phyloP scores from a whole-genome alignment of 768 basidiomycete genomes.

The Auriscalpium microsporum region DNA sequence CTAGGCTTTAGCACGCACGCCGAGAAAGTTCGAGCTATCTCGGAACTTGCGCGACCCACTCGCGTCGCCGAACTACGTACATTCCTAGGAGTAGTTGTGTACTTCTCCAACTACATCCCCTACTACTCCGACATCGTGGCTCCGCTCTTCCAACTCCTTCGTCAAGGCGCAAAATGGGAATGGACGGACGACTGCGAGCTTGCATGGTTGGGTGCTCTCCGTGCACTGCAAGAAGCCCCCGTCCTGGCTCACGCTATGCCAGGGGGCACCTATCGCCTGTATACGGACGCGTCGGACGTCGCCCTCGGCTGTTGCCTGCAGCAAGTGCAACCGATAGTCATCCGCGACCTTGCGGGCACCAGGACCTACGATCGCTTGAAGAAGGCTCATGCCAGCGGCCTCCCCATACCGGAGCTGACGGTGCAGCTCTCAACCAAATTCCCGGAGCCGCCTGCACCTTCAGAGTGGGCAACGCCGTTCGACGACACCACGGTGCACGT shows the following conservation, averaged over 20 bases:
- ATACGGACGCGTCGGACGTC: slow-evolving; percentile 25
- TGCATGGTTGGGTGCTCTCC: slow-evolving; percentile 23
- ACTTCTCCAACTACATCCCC: slow-evolving; percentile 28
- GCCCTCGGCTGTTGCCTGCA: slow-evolving; percentile 17
- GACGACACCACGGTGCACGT: slow-evolving; percentile 17
- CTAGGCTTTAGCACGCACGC: slow-evolving; percentile 4
- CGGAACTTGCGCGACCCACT: too few species aligned
- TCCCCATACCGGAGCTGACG: slow-evolving; percentile 11
- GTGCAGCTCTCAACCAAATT: slow-evolving; percentile 1
- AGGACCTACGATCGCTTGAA: slow-evolving; percentile 13
- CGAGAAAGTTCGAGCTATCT: slow-evolving; percentile 18
- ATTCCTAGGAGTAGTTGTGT: too few species aligned
- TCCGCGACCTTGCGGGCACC: slow-evolving; percentile 19
- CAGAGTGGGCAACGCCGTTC: slow-evolving; percentile 14
- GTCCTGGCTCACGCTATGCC: slow-evolving; percentile 24
- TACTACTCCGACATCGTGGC: slow-evolving; percentile 26
- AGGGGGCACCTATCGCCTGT: slow-evolving; percentile 26
- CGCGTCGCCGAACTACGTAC: too few species aligned
- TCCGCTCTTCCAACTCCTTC: slow-evolving; percentile 27
- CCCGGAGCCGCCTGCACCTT: too few species aligned
- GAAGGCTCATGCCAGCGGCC: slow-evolving; percentile 6
- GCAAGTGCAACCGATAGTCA: slow-evolving; percentile 18
- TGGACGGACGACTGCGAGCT: slow-evolving; percentile 19
- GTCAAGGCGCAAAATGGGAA: slow-evolving; percentile 18
- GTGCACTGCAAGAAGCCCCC: slow-evolving; percentile 24